These are phyloP conservation scores for Solanum etuberosum DNA, from an alignment of 257 asterid genomes.

Conservation along the genomic window DNA sequence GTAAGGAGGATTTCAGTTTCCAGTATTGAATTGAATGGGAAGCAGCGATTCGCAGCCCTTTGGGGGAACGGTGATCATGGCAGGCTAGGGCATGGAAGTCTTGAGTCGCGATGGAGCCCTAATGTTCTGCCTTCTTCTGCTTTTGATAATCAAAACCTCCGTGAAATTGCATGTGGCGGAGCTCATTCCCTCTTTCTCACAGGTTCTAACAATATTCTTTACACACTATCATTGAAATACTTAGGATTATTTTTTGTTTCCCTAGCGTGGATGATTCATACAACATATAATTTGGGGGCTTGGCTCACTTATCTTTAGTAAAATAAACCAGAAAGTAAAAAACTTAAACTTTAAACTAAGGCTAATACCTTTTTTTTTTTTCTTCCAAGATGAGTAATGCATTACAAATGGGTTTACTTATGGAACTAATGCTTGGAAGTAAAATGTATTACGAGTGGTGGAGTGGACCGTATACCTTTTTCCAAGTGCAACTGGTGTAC, in stretches of 20 bases:
- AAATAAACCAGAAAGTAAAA: background rate
- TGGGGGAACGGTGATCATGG: conserved; percentile 99
- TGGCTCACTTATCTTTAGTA: background rate
- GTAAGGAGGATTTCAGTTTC: conserved; percentile 23
- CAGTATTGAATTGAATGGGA: conserved; percentile 24
- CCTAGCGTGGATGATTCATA: background rate
- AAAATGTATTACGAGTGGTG: background rate
- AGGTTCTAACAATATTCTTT: conserved; percentile 23
- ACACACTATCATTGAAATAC: background rate
- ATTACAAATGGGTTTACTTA: background rate
- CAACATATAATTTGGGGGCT: background rate
- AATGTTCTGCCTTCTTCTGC: conserved; percentile 38
- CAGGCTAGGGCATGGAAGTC: conserved; percentile 75
- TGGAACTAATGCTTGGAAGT: background rate
- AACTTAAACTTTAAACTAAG: background rate
- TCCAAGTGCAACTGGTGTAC: background rate
- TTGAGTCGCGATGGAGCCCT: conserved; percentile 81
- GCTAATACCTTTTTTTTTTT: no score
- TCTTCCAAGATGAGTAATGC: background rate
- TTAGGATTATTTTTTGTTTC: background rate
- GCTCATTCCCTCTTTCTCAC: conserved; percentile 93
- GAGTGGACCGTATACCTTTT: background rate
- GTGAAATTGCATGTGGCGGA: conserved; percentile 84
- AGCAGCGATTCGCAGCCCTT: conserved; percentile 52
- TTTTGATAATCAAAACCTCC: conserved; percentile 53